Percentiles rank a stretch among this genome's conserved stretches.
Conservation (phyloP, 2,329 filamentous ascomycete species). For the Curvularia lunata region DNA sequence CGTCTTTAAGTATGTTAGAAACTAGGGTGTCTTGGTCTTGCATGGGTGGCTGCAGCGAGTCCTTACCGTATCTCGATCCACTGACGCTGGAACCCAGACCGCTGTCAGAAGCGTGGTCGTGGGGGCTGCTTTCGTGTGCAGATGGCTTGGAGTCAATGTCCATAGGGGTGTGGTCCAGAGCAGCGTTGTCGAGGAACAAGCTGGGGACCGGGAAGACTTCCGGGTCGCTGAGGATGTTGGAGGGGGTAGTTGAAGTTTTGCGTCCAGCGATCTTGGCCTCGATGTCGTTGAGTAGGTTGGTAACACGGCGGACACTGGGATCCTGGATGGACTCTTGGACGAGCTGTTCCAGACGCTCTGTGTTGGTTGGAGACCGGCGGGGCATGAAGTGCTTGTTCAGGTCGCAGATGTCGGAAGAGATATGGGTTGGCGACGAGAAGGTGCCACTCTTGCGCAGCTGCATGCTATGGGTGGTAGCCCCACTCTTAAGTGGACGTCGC, state of each 20-base stretch:
- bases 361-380: constrained; percentile 56
- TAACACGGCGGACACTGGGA: constrained; percentile 53
- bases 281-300: constrained; percentile 53
- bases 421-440: constrained; percentile 53
- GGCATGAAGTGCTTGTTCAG: constrained; percentile 52
- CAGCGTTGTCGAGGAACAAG: constrained; percentile 51
- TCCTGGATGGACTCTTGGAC: constrained; percentile 55
- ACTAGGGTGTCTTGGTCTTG: constrained; percentile 22
- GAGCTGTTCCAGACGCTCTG: constrained; percentile 57
- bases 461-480: constrained; percentile 51
- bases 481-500: constrained; percentile 53
- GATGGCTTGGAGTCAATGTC: constrained; percentile 52
- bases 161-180: constrained; percentile 45
- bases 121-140: constrained; percentile 48
- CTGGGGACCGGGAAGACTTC: constrained; percentile 58
- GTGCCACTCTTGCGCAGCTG: constrained; percentile 57
- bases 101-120: constrained; percentile 82
- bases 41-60: constrained; percentile 24
- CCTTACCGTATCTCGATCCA: constrained; percentile 57
- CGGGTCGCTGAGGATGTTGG: constrained; percentile 54
- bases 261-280: constrained; percentile 53
- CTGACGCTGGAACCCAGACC: constrained; percentile 83
- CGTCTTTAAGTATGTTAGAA: constrained; percentile 48
- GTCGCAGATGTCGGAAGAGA: constrained; percentile 49
- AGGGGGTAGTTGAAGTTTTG: constrained; percentile 38